phyloP scores from a whole-genome alignment of 2,329 filamentous ascomycete species.

The Fusarium virguliforme region DNA sequence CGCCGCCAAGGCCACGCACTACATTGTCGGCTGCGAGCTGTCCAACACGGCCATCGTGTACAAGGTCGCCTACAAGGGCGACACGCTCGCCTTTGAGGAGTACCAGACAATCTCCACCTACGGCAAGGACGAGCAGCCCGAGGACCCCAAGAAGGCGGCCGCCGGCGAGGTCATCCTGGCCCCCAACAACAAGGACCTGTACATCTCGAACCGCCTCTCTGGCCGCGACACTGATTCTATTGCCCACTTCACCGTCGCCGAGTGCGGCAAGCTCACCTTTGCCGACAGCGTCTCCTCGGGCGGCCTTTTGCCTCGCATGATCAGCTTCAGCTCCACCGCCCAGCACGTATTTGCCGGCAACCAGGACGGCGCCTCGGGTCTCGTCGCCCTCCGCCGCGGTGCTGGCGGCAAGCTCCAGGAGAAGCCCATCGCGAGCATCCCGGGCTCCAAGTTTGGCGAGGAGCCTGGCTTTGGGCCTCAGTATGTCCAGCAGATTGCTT shows the following conservation, averaged over 20 bases:
- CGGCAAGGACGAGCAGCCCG: constrained; percentile 54
- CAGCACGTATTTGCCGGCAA: constrained; percentile 65
- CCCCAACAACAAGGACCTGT: constrained; percentile 62
- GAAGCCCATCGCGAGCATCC: constrained; percentile 50
- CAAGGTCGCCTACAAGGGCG: constrained; percentile 58
- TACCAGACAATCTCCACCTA: constrained; percentile 61
- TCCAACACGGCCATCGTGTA: constrained; percentile 63
- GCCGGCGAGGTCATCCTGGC: constrained; percentile 64
- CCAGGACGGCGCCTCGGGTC: constrained; percentile 59
- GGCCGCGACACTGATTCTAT: constrained; percentile 64
- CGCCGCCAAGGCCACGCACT: constrained; percentile 59
- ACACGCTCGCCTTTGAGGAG: constrained; percentile 56
- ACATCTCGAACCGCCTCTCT: constrained; percentile 68
- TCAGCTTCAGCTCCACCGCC: constrained; percentile 58
- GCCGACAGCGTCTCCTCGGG: constrained; percentile 55
- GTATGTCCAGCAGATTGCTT: constrained; percentile 55
- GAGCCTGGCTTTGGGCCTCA: constrained; percentile 50
- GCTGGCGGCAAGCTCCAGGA: constrained; percentile 52
- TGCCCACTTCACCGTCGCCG: constrained; percentile 61
- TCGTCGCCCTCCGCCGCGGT: constrained; percentile 59
- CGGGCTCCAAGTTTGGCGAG: constrained; percentile 50
- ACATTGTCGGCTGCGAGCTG: constrained; percentile 65
- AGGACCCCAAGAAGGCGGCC: constrained; percentile 58
- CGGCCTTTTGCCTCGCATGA: constrained; percentile 64
- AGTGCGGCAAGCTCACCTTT: constrained; percentile 54